These are phyloP conservation scores for Xerocomus spinulosus DNA, from an alignment of 768 basidiomycete genomes.

Conservation along the genomic window DNA sequence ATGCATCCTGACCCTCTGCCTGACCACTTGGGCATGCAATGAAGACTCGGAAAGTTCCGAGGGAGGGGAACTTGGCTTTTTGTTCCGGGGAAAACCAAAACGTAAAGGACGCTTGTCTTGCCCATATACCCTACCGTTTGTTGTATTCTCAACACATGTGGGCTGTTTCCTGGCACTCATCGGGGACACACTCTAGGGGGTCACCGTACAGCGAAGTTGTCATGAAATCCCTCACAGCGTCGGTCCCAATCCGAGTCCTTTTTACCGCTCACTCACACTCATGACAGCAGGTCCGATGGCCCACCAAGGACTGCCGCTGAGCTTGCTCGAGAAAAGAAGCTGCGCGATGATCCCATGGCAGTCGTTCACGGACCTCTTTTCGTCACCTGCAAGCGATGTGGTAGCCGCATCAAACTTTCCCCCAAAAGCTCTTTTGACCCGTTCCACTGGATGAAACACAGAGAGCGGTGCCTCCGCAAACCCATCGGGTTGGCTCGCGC, in stretches of 20 bases:
- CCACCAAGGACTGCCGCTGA: conserved; percentile 40
- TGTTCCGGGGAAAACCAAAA: conserved; percentile 9
- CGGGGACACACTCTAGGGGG: conserved; percentile 22
- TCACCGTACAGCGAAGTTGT: conserved; percentile 16
- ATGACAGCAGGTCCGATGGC: conserved; percentile 21
- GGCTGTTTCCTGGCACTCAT: conserved; percentile 20
- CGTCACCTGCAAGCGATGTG: conserved; percentile 55
- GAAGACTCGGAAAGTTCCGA: conserved; percentile 30
- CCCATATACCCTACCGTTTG: too few species aligned
- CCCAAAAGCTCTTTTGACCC: conserved; percentile 61
- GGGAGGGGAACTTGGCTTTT: not conserved
- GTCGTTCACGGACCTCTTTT: conserved; percentile 46
- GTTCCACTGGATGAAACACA: conserved; percentile 65
- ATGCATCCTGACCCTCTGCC: conserved; percentile 7
- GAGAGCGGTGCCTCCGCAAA: conserved; percentile 54
- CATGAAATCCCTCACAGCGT: conserved; percentile 24
- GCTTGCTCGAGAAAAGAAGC: conserved; percentile 45
- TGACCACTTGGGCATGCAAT: conserved; percentile 19
- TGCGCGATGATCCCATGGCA: conserved; percentile 51
- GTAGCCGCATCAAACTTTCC: conserved; percentile 58
- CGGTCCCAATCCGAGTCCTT: conserved; percentile 5
- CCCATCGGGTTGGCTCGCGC: conserved; percentile 20
- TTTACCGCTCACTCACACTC: conserved; percentile 9
- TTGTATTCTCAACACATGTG: conserved; percentile 24
- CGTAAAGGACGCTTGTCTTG: not conserved